Base-by-base conservation (phyloP, 148 eudicot genomes). In the Selenicereus undatus region DNA sequence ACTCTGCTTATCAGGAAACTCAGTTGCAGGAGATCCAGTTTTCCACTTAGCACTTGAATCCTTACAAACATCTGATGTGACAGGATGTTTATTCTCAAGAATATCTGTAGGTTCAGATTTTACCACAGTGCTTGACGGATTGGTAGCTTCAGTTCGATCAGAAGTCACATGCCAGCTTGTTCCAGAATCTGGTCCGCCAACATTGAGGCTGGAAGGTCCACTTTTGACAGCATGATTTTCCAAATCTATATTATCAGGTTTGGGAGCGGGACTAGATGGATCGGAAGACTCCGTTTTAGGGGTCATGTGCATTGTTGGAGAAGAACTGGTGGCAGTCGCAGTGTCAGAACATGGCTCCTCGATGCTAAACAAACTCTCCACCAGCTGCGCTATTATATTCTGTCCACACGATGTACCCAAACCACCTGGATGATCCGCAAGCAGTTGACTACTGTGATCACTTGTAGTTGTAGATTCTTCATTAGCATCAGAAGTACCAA, bases 191-290 rank as follows among this genome's bases (percentile, higher is more conserved):
- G 71, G 71, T 32, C 71, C 35, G 8, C 17, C 71, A 13, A 11
- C 48, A n/a, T 52, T 75, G 30, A 71, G 68, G 69, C 75, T 77
- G 39, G 72, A 30, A 80, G 87, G 70, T 73, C 71, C 81, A 73
- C 78, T 74, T 62, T 73, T 72, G 68, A 73, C 56, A 4, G 80
- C 75, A 73, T 76, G 83, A 82, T 73, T 74, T 36, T 78, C 75
- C 50, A 27, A 21, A 73, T 82, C 84, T 17, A 75, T 43, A 50
- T 71, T 79, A 71, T 74, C 84, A 60, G 84, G 76, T 50, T 70
- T 85, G 20, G 82, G 87, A 35, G 82, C 80, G 13, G 86, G 89
- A 88, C 84, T 87, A 12, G 86, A 86, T 51, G 86, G 81, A 85
- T 86, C 78, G n/a, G 84, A 78, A 77, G 83, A 56, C 56, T 87